These are phyloP conservation scores for Hemisphaericaspora subhashii DNA, from an alignment of 1,139 yeast species.

Conservation along the genomic window DNA sequence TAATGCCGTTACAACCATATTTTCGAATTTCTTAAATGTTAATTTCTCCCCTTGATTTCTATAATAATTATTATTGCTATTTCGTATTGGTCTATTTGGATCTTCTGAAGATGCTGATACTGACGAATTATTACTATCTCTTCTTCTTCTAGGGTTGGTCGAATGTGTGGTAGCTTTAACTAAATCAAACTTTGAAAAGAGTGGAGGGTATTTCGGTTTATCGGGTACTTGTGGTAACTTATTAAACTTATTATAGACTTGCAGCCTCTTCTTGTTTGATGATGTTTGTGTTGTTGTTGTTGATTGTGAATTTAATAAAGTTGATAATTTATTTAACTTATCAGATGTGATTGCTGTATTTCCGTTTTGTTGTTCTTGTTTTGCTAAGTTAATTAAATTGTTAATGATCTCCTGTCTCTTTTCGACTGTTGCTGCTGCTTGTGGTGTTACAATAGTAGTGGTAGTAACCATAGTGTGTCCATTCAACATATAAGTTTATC, in stretches of 20 bases:
- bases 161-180: constrained; percentile 7
- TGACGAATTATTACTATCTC: background rate
- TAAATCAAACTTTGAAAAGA: constrained; percentile 25
- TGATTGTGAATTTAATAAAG: constrained; percentile 18
- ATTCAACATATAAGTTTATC: too few relatives aligned
- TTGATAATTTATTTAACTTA: constrained; percentile 28
- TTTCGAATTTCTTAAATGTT: constrained; percentile 32
- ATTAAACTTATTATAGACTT: constrained; percentile 14
- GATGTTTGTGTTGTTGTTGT: constrained; percentile 5
- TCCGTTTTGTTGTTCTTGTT: constrained; percentile 34
- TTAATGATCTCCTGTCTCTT: constrained; percentile 25
- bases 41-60: constrained; percentile 16
- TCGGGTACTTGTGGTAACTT: constrained; percentile 20
- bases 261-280: constrained; percentile 2
- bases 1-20: constrained; percentile 28
- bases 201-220: constrained; percentile 25
- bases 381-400: constrained; percentile 30
- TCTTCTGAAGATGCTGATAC: constrained; percentile 9
- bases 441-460: too few relatives aligned
- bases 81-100: constrained; percentile 5
- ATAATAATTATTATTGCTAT: too few relatives aligned
- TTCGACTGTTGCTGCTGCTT: constrained; percentile 6
- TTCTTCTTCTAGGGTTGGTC: constrained; percentile 4
- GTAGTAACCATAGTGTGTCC: constrained; percentile 6
- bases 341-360: constrained; percentile 35